A percentile compares a stretch with the other conserved stretches of the same genome.
Conservation (phyloP, 805 yeast species). For the Cyberlindnera maclurae region DNA sequence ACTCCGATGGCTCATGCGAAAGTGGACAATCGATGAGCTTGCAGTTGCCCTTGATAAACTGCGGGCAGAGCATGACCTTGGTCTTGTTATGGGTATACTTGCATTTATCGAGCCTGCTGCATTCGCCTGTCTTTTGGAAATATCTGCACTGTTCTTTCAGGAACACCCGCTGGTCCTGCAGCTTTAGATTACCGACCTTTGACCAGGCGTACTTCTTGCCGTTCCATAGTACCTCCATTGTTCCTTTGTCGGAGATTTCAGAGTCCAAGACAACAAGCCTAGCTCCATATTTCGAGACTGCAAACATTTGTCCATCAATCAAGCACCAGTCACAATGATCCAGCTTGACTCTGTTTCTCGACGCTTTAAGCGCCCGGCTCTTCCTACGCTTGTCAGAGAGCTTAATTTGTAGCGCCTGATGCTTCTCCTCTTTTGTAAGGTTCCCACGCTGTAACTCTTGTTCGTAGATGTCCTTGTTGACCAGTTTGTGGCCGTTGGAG, state of each 20-base stretch:
- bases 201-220: conserved; percentile 22
- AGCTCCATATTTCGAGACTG: conserved; percentile 33
- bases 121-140: conserved; percentile 26
- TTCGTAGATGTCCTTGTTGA: conserved; percentile 30
- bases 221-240: conserved; percentile 27
- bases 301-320: conserved; percentile 36
- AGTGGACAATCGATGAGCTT: conserved; percentile 34
- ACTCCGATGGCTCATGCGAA: conserved; percentile 51
- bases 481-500: conserved; percentile 32
- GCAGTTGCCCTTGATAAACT: conserved; percentile 42
- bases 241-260: conserved; percentile 3
- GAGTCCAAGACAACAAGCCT: conserved; percentile 33
- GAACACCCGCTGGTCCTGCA: conserved; percentile 15
- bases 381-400: conserved; percentile 10
- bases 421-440: conserved; percentile 19
- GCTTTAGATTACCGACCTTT: conserved; percentile 24
- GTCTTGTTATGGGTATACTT: conserved; percentile 43
- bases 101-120: conserved; percentile 47
- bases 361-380: conserved; percentile 16
- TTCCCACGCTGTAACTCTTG: conserved; percentile 23
- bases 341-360: conserved; percentile 29
- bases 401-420: conserved; percentile 17
- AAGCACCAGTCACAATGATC: conserved; percentile 39
- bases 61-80: conserved; percentile 50
- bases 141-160: conserved; percentile 23